Evolutionary conservation across 106 monocot species (phyloP), one percentile per base, ranked within the genome.

Genomic region (Dioscorea zingiberensis): DNA sequence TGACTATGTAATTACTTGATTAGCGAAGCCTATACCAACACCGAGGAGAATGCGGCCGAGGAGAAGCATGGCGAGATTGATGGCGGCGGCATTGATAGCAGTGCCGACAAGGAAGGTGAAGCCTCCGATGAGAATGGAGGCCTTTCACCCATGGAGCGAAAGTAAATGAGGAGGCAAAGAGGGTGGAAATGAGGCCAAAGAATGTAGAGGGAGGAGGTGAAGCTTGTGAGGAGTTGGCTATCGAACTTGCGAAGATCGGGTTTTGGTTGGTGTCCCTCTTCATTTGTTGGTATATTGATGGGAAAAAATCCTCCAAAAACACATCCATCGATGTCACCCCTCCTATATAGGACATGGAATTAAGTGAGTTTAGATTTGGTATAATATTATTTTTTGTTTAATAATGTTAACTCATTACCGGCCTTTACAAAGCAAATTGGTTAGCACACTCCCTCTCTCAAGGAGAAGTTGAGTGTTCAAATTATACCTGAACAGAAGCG

Each of bases 281-380:
- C 38, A 67, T 23, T 6, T 27, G 25, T 1, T 44, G 22, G 54
- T 68, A 75, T 16, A 75, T 68, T 6, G 67, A 54, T 0, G 75
- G 75, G 54, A 75, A 75, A 49, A 74, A 67, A 22, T 51, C 38
- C 29, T 49, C 13, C 25, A 74, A 28, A 38, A 74, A 74, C 0
- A 25, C 59, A 22, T 74, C 67, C 74, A 74, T 74, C 2, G 74
- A 67, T 7, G 74, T 74, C 59, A 74, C 67, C 12, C 74, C 74
- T 5, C 74, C 74, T 64, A 3, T n/a, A n/a, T n/a, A n/a, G n/a
- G n/a, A 3, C 21, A 38, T 38, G 38, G 9, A 38, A 38, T 38
- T 38, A 38, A 6, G 7, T 30, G 26, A 27, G 13, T 28, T 27
- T 25, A 15, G 13, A 30, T 60, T 7, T n/a, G n/a, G n/a, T n/a